Base-by-base conservation (phyloP, 148 eudicot genomes). In the Linanthus parryae region DNA sequence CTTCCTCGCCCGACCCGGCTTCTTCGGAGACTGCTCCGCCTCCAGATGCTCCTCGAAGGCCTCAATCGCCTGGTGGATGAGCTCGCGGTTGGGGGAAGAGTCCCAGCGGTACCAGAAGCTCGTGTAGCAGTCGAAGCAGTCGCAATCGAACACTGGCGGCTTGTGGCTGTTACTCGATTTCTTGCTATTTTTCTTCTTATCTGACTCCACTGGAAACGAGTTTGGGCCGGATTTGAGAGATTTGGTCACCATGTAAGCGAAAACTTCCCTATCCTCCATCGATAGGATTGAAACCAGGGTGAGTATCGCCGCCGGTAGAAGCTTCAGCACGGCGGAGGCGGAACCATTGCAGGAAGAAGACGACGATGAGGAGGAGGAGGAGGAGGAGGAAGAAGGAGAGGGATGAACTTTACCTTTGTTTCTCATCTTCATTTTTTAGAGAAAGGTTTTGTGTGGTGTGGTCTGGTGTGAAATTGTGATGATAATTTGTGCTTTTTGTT, bases 351-450 rank as follows among this genome's bases (percentile, higher is more conserved):
- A 26, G 10, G 8, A 7, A 12, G 2, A 31, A 19, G 35, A 2
- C 11, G 48, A 11, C 13, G 43, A 13, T 0, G 66, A 31, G 6
- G 27, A 21, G 5, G 34, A 23, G 0, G 62, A 43, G 5, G 66
- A 31, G 6, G 27, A 21, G 5, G 34, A 23, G 0, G 62, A 43
- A 8, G 64, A 27, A 4, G 80, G 77, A 13, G 85, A 80, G 1
- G 95, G 95, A 43, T 82, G 76, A 9, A 86, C 75, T 73, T 86
- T 86, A 52, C 95, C 95, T 66, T 80, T 82, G 78, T 68, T 73
- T 61, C 77, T 75, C 54, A 77, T 69, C 62, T 74, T 77, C 86
- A 77, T 82, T 24, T 16, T 42, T 39, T 44, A n/a, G n/a, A n/a
- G n/a, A n/a, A n/a, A n/a, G n/a, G n/a, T n/a, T n/a, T n/a, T n/a